Conservation (phyloP, 768 basidiomycete genomes). For the Postia placenta region DNA sequence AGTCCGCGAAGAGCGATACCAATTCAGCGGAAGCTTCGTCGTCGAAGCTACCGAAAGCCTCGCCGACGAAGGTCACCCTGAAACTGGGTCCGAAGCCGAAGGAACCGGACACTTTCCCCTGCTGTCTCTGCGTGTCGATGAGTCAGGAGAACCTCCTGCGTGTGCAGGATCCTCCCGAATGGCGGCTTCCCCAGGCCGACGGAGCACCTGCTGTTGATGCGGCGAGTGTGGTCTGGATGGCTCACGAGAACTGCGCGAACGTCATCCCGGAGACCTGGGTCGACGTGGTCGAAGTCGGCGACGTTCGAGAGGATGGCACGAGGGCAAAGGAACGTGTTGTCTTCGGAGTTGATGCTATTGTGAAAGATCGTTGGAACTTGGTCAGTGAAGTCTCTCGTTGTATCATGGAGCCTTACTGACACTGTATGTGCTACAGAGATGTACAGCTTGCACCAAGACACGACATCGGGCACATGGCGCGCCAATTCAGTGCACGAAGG, state of each 20-base stretch:
- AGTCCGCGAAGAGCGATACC: conserved; percentile 23
- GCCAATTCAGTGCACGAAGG: conserved; percentile 89
- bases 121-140: conserved; percentile 60
- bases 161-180: conserved; percentile 62
- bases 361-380: conserved; percentile 89
- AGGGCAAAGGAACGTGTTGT: conserved; percentile 46
- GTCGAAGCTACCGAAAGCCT: conserved; percentile 7
- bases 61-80: conserved; percentile 46
- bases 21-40: conserved; percentile 7
- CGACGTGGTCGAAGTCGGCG: conserved; percentile 50
- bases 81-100: conserved; percentile 61
- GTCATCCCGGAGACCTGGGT: conserved; percentile 92
- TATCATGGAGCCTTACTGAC: background rate
- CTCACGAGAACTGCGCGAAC: conserved; percentile 74
- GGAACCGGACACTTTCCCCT: conserved; percentile 53
- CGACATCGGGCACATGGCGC: conserved; percentile 67
- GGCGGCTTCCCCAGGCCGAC: conserved; percentile 40
- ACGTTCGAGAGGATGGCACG: conserved; percentile 25
- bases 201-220: conserved; percentile 26
- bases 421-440: conserved; percentile 59
- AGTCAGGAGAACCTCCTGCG: conserved; percentile 48
- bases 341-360: conserved; percentile 83
- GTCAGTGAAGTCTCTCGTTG: conserved; percentile 39
- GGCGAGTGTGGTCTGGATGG: conserved; percentile 49
- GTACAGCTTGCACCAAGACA: conserved; percentile 72